These are phyloP conservation scores for Didymella keratinophila DNA, from an alignment of 2,329 filamentous ascomycete species.

Conservation along the genomic window DNA sequence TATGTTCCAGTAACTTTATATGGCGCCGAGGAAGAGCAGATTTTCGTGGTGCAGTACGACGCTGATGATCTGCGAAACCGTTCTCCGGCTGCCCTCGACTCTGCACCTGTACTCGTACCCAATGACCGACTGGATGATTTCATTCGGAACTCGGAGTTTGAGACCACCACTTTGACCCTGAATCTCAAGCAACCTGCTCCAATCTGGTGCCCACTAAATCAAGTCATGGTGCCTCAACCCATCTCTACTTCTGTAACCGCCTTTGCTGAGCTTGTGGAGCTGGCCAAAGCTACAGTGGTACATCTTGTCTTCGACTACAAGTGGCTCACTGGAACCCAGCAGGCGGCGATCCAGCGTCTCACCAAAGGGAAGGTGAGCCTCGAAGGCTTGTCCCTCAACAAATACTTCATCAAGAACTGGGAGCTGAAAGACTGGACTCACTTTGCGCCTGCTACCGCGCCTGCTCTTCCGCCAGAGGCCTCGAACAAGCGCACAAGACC, in stretches of 20 bases:
- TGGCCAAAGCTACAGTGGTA: background rate
- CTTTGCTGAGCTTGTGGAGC: background rate
- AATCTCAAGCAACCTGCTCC: background rate
- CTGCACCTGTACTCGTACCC: background rate
- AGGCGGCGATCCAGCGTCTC: background rate
- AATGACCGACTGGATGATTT: background rate
- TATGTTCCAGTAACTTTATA: background rate
- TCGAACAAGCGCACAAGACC: background rate
- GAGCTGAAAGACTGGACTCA: conserved; percentile 2
- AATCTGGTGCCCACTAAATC: background rate
- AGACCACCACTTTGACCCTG: background rate
- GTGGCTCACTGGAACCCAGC: background rate
- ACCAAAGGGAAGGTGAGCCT: conserved; percentile 2
- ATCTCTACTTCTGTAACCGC: background rate
- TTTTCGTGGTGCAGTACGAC: conserved; percentile 4
- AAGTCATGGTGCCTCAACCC: background rate
- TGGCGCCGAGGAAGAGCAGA: background rate
- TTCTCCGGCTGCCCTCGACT: background rate
- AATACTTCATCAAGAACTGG: background rate
- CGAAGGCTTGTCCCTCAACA: background rate
- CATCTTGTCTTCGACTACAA: background rate
- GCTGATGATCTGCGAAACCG: background rate
- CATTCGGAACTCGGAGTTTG: background rate
- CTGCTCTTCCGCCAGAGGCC: background rate
- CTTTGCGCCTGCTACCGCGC: background rate